Conservation (phyloP, 2,329 filamentous ascomycete species). For the Pseudogymnoascus sp. region DNA sequence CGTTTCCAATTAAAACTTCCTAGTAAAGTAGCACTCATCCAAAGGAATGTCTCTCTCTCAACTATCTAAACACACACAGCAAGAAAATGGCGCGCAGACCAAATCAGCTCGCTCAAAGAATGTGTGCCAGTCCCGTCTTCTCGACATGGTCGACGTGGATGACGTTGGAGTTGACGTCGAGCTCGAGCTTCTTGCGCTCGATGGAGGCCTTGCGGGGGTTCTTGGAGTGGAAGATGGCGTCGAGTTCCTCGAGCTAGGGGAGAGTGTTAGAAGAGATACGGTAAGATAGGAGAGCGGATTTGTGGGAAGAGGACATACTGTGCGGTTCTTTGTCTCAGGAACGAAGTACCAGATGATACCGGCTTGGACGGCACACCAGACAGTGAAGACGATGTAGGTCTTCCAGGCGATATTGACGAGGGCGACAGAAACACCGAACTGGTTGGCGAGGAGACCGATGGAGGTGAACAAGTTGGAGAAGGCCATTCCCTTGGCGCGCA, state of each 20-base stretch:
- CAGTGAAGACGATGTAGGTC: conserved; percentile 44
- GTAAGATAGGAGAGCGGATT: not conserved
- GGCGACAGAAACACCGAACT: conserved; percentile 39
- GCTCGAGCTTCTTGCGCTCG: conserved; percentile 33
- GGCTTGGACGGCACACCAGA: conserved; percentile 36
- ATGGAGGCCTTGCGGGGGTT: conserved; percentile 39
- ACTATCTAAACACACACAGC: not conserved
- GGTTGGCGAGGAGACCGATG: conserved; percentile 37
- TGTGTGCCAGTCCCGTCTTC: not conserved
- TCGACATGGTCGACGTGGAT: conserved; percentile 12
- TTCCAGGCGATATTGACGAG: conserved; percentile 44
- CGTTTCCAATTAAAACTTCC: not conserved
- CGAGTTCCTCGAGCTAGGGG: conserved; percentile 41
- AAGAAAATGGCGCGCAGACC: too few relatives aligned
- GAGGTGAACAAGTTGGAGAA: conserved; percentile 38
- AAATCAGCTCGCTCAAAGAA: not conserved
- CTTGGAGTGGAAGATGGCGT: conserved; percentile 39
- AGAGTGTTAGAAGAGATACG: not conserved
- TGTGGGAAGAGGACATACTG: conserved; percentile 18
- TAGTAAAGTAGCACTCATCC: not conserved
- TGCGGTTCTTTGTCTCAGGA: conserved; percentile 42
- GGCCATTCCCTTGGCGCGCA: conserved; percentile 48
- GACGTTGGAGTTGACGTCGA: conserved; percentile 24
- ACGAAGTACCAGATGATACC: conserved; percentile 41
- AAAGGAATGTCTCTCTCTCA: not conserved